Base-by-base conservation (phyloP, 495 filamentous ascomycete genomes). In the Chaetomium fimeti region DNA sequence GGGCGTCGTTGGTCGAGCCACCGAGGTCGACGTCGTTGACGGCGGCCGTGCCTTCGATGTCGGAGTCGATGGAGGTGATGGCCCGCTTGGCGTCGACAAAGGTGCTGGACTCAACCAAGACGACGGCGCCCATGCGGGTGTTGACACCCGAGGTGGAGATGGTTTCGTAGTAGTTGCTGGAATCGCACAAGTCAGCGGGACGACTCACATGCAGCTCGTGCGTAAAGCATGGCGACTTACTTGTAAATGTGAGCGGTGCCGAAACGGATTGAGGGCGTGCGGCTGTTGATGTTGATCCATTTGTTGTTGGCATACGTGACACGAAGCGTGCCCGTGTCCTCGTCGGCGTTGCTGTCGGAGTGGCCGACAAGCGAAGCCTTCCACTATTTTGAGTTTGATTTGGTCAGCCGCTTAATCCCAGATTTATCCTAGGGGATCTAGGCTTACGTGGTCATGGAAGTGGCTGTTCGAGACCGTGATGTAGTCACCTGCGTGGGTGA, bases 311-410 rank as follows among this genome's bases (percentile, higher is more conserved):
- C 54, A 18, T 57, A 57, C 11, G 54, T 57, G 15, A 57, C 54
- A 22, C 25, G 54, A n/a, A 57, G 54, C 54, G 12, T 57, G 54
- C 54, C 54, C 20, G 54, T 40, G 54, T 57, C 54, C 20, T 57
- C 54, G 5, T 13, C 36, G 20, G 32, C 32, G 54, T 57, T 57
- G 32, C 32, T 57, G 54, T 57, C 54, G 1, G 54, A 57, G 54
- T 57, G 54, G 54, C 54, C 54, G 54, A 57, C 54, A 4, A 57
- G 54, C n/a, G 54, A 57, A 57, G 32, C 54, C 54, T 57, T 57
- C 54, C 54, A 57, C 54, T 57, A 12, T 57, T 57, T n/a, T 18
- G 54, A 3, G 5, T 24, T 22, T 36, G 32, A 4, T 40, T 54
- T 36, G 28, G 20, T 57, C 18, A 55, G 53, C 53, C 20, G 40